Conservation (phyloP, 2,329 filamentous ascomycete genomes). For the Microdochium paspali region DNA sequence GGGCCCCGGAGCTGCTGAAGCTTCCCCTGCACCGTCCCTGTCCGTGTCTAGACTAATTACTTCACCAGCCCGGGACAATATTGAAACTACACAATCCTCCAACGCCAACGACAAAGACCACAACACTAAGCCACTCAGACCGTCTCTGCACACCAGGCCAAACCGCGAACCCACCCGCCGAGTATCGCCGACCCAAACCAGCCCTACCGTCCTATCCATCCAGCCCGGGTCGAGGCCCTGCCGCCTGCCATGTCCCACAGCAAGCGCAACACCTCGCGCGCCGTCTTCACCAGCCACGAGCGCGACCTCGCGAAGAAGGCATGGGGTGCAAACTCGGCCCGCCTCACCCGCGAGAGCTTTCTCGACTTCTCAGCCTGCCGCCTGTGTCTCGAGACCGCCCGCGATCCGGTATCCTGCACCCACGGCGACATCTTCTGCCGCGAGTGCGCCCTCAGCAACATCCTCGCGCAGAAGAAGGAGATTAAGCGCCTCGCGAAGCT, state of each 20-base stretch:
- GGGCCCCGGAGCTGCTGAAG: too few species aligned
- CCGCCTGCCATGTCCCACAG: constrained; percentile 39
- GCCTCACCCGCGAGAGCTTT: constrained; percentile 82
- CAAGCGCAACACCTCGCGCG: constrained; percentile 84
- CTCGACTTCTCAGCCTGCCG: constrained; percentile 84
- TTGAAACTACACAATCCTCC: too few species aligned
- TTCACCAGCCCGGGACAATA: too few species aligned
- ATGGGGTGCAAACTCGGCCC: constrained; percentile 77
- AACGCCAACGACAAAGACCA: too few species aligned
- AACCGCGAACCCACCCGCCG: too few species aligned
- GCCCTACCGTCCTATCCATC: too few species aligned
- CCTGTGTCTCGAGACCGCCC: constrained; percentile 73
- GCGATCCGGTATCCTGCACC: constrained; percentile 73
- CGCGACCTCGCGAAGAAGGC: constrained; percentile 69
- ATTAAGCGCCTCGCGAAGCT: constrained; percentile 71
- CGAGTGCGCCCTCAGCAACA: constrained; percentile 84
- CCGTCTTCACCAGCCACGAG: constrained; percentile 92
- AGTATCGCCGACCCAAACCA: too few species aligned
- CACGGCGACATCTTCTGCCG: constrained; percentile 89
- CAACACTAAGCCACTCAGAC: too few species aligned
- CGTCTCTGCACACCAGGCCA: too few species aligned
- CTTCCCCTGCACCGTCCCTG: too few species aligned
- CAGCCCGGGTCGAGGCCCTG: neutral
- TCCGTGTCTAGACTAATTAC: too few species aligned
- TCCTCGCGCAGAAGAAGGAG: constrained; percentile 86